Evolutionary conservation across 768 basidiomycete species (phyloP), one percentile per base, ranked within the genome.

Genomic region (Pulveroboletus sp.): DNA sequence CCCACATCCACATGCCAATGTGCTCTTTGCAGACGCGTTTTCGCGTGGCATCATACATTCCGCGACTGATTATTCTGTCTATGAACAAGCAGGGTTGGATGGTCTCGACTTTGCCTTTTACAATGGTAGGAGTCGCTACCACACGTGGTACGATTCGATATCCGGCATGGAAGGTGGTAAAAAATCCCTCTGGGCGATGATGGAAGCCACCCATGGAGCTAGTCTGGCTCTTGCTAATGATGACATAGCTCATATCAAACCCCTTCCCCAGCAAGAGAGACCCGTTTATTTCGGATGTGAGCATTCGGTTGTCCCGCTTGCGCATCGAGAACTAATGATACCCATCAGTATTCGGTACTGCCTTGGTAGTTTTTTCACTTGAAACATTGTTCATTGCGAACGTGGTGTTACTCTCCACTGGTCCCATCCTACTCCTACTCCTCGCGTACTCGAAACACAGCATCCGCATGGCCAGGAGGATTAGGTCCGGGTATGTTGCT

Each of bases 51-150:
- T 82, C 46, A 73, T 93, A 40, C 78, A 82, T 31, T 87, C 84
- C 9, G 73, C 70, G 4, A 92, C 90, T 0, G 89, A 92, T 64
- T 91, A 80, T 57, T 74, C 79, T 4, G 78, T 91, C 8, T 93
- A 89, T 53, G 71, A 73, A 21, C 64, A 71, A 21, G 65, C 62
- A 35, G 79, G 77, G 0, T 76, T 89, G 77, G 67, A 80, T 39
- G 89, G 89, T 4, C 72, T 89, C 5, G 89, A 92, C 57, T 68
- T 91, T 30, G 86, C 89, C 1, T 92, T 90, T 61, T 92, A 90
- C 66, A 77, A 75, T 51, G 80, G 81, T 1, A 75, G 89, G 38
- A 82, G 84, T 53, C 76, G 74, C 53, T 92, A 92, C 56, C 90
- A 93, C 63, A 91, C 89, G 0, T 77, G 76, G 59, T 79, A 79